These are phyloP conservation scores for Phytophthora vignae DNA, from an alignment of 352 stramenopile species.

Conservation along the genomic window DNA sequence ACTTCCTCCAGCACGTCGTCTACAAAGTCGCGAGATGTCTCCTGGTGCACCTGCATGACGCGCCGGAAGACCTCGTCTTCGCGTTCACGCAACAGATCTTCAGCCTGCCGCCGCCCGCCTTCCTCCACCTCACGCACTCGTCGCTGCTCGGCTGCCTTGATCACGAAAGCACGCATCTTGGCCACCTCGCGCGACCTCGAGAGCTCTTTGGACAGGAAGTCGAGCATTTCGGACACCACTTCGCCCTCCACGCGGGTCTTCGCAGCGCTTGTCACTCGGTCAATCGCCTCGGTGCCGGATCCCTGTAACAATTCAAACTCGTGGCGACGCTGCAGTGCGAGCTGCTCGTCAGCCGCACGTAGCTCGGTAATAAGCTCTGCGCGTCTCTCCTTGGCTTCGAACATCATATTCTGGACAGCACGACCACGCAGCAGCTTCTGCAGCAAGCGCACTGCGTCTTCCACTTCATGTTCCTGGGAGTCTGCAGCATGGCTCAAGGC, in stretches of 20 bases:
- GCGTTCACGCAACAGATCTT: constrained; percentile 82
- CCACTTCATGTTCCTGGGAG: constrained; percentile 55
- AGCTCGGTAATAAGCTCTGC: constrained; percentile 91
- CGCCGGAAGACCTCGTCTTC: constrained; percentile 86
- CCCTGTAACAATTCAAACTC: constrained; percentile 25
- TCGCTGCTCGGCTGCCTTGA: constrained; percentile 69
- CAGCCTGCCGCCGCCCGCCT: constrained; percentile 85
- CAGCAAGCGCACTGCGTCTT: constrained; percentile 79
- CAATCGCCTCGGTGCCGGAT: constrained; percentile 48
- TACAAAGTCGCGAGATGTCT: constrained; percentile 78
- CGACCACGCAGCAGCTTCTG: constrained; percentile 91
- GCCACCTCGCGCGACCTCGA: constrained; percentile 80
- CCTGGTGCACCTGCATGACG: constrained; percentile 82
- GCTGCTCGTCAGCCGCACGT: constrained; percentile 69
- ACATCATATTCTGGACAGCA: constrained; percentile 95
- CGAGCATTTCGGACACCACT: constrained; percentile 88
- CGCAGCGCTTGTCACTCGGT: constrained; percentile 52
- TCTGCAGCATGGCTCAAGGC: constrained; percentile 36
- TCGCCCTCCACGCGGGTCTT: constrained; percentile 85
- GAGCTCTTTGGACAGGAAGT: constrained; percentile 92
- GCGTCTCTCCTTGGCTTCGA: constrained; percentile 90
- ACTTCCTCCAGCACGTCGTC: constrained; percentile 70
- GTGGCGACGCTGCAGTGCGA: constrained; percentile 20
- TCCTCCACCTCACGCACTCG: constrained; percentile 86
- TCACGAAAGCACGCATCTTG: constrained; percentile 81